Base-by-base conservation (phyloP, 257 asterid species). In the Penstemon eatonii region DNA sequence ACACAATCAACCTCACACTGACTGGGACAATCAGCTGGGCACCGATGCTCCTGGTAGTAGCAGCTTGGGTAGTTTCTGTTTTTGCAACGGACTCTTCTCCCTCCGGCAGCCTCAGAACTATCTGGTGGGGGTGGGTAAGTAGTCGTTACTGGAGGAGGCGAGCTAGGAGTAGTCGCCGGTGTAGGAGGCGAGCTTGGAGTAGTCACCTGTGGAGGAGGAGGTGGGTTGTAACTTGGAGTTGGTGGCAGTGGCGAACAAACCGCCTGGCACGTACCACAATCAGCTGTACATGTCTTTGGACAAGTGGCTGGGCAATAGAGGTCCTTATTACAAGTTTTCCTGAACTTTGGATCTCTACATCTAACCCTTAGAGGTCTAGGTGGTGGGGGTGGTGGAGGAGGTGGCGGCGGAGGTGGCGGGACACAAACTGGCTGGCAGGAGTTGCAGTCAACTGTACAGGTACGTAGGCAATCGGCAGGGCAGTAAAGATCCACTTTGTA, bases 1-100 rank as follows among this genome's bases (percentile, higher is more conserved):
- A 69, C 82, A 66, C 95, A 87, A 60, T 87, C 91, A 49, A 82
- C 83, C 76, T 76, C 85, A 56, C 94, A 87, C 5, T 60, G 55
- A 61, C 67, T 70, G 0, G 89, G 90, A 45, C 94, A 87, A 64
- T 71, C 81, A 65, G 71, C 75, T 0, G 91, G 89, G 57, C 95
- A 87, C 41, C 49, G 73, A 41, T 75, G 78, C 81, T 85, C 82
- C 70, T 44, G 52, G 52, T 43, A 60, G 63, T 69, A 73, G 56
- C 89, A 85, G 49, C 62, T 51, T 2, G 81, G 62, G 77, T 66
- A 85, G 3, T 56, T 6, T 52, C 40, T 80, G 72, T 79, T 84
- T 78, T 54, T 81, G 82, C 95, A 85, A 18, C 81, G 85, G 0
- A 77, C 89, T 13, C 87, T 77, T 59, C 65, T 79, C 49, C 75